phyloP scores from a whole-genome alignment of 305 asterid species.

The Ajuga reptans region DNA sequence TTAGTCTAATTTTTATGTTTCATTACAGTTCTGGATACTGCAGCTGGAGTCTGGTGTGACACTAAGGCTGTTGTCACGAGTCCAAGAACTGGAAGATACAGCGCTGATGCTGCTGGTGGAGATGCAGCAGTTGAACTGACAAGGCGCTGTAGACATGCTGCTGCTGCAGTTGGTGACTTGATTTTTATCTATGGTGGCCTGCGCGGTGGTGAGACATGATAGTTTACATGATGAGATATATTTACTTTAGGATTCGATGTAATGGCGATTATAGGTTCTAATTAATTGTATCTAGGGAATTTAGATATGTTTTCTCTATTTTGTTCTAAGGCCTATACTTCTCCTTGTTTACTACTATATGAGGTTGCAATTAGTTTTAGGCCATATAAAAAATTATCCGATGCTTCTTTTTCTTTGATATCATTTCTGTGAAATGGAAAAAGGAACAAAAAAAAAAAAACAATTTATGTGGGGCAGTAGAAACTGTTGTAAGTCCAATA shows the following conservation, averaged over 20 bases:
- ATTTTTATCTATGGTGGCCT: slow-evolving; percentile 95
- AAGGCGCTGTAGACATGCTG: slow-evolving; percentile 98
- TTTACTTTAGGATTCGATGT: slow-evolving; percentile 1
- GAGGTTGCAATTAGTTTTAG: not conserved
- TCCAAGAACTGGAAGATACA: slow-evolving; percentile 89
- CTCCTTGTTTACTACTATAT: not conserved
- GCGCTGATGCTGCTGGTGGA: slow-evolving; percentile 99
- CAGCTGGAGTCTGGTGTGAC: slow-evolving; percentile 99
- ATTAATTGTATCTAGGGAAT: not conserved
- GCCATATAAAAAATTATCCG: not conserved
- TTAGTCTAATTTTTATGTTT: slow-evolving; percentile 8
- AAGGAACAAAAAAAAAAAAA: too few relatives aligned
- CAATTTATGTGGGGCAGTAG: not conserved
- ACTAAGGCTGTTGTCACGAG: slow-evolving; percentile 88
- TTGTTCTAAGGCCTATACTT: not conserved
- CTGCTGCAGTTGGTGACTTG: slow-evolving; percentile 92
- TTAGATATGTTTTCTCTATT: slow-evolving; percentile 2
- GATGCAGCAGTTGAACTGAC: slow-evolving; percentile 96
- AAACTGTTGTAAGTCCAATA: not conserved
- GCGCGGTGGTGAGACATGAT: slow-evolving; percentile 85
- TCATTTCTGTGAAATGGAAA: slow-evolving; percentile 3
- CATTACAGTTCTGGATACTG: slow-evolving; percentile 85
- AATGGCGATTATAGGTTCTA: slow-evolving; percentile 8
- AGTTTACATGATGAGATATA: not conserved
- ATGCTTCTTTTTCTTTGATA: not conserved